Percentiles rank a stretch among this genome's conserved stretches.
phyloP scores from a whole-genome alignment of 768 basidiomycete genomes.

The Gloeostereum incarnatum region DNA sequence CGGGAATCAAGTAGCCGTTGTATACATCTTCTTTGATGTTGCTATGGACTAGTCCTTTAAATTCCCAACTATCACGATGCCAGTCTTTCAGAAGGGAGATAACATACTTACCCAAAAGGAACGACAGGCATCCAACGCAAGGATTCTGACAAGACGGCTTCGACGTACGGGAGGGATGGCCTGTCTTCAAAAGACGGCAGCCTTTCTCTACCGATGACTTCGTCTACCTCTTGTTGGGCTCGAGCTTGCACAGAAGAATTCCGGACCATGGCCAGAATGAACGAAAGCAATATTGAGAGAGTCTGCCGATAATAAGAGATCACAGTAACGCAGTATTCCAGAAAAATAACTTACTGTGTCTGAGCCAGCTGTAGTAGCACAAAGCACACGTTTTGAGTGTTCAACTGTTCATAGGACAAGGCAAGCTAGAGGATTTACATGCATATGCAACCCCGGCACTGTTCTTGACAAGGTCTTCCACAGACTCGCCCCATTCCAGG shows the following conservation, averaged over 20 bases:
- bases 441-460: no score
- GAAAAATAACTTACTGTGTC: slow-evolving; percentile 3
- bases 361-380: slow-evolving; percentile 1
- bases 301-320: neutral
- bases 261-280: slow-evolving; percentile 13
- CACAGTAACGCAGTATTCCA: neutral
- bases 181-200: slow-evolving; percentile 11
- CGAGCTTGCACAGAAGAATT: slow-evolving; percentile 12
- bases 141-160: slow-evolving; percentile 9
- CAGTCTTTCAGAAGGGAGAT: neutral
- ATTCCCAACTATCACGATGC: neutral
- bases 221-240: slow-evolving; percentile 14
- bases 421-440: no score
- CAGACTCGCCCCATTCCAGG: no score
- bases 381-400: no score
- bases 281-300: neutral
- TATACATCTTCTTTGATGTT: neutral
- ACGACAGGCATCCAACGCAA: slow-evolving; percentile 5
- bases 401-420: no score
- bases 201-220: slow-evolving; percentile 11
- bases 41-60: neutral
- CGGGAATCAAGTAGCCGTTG: neutral
- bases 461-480: no score
- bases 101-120: slow-evolving; percentile 10
- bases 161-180: slow-evolving; percentile 10